Evolutionary conservation across 148 eudicot species (phyloP).

Genomic region (Fagopyrum esculentum): DNA sequence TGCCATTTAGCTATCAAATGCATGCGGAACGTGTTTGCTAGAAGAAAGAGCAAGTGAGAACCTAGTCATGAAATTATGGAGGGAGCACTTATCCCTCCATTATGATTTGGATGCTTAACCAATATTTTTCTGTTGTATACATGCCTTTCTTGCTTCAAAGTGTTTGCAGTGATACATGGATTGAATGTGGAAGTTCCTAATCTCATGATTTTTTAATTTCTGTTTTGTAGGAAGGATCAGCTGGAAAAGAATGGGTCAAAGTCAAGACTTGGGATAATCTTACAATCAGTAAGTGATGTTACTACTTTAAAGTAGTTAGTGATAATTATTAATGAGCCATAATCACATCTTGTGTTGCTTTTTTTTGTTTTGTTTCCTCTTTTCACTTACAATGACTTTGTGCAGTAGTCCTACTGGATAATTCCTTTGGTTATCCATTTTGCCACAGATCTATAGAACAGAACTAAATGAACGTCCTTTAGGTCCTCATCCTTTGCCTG

Average conservation of each 20-base stretch:
- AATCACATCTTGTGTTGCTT: not conserved
- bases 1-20: not conserved
- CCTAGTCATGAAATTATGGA: constrained; percentile 1
- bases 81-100: not conserved
- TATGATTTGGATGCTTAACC: not conserved
- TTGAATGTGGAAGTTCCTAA: not conserved
- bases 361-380: not conserved
- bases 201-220: not conserved
- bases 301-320: not conserved
- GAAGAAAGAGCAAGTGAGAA: not conserved
- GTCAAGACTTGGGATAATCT: constrained; percentile 74
- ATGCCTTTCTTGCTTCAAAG: not conserved
- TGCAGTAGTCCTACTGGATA: not conserved
- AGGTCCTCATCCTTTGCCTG: not conserved
- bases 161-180: not conserved
- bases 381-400: constrained; percentile 4
- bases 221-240: constrained; percentile 47
- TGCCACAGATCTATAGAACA: not conserved
- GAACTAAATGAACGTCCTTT: not conserved
- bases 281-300: constrained; percentile 42
- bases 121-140: not conserved
- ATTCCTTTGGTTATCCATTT: not conserved
- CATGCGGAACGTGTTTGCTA: not conserved
- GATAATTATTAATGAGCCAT: not conserved
- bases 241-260: constrained; percentile 59